Evolutionary conservation across 2,329 filamentous ascomycete species (phyloP).

Genomic region (Aspergillus brunneoviolaceus): DNA sequence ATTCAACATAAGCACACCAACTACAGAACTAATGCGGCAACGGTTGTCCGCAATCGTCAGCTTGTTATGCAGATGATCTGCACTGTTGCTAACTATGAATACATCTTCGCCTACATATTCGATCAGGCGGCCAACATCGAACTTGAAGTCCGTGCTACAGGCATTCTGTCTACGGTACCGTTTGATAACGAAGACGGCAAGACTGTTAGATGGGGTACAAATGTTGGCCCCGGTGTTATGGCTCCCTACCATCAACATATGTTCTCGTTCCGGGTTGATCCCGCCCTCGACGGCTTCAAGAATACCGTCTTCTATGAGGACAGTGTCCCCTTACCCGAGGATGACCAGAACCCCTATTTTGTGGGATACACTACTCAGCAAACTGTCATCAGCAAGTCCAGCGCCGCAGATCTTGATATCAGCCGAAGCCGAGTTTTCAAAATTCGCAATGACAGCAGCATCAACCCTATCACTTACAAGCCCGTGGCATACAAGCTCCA

Average conservation of each 20-base stretch:
- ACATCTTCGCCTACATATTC: slow-evolving; percentile 70
- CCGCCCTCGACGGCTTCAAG: slow-evolving; percentile 58
- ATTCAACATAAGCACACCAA: slow-evolving; percentile 73
- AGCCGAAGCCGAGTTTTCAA: slow-evolving; percentile 57
- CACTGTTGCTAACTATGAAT: slow-evolving; percentile 71
- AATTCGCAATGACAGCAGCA: slow-evolving; percentile 54
- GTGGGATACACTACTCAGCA: slow-evolving; percentile 52
- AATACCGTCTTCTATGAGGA: slow-evolving; percentile 60
- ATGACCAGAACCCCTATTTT: slow-evolving; percentile 51
- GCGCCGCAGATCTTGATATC: slow-evolving; percentile 50
- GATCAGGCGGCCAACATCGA: slow-evolving; percentile 67
- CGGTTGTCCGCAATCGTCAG: slow-evolving; percentile 63
- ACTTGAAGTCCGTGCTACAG: slow-evolving; percentile 68
- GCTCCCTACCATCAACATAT: slow-evolving; percentile 75
- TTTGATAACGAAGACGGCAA: slow-evolving; percentile 61
- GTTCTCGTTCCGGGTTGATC: slow-evolving; percentile 66
- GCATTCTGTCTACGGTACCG: slow-evolving; percentile 66
- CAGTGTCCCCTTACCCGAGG: slow-evolving; percentile 60
- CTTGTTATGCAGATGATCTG: slow-evolving; percentile 69
- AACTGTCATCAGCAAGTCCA: slow-evolving; percentile 49
- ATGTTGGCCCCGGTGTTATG: slow-evolving; percentile 68
- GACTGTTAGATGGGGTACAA: slow-evolving; percentile 65
- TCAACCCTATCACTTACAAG: slow-evolving; percentile 56
- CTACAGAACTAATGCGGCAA: slow-evolving; percentile 64
- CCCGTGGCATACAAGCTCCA: slow-evolving; percentile 58